Percentiles rank a stretch among this genome's conserved stretches.
These are phyloP conservation scores for Saturnispora ahearnii DNA, from an alignment of 805 yeast genomes.

Conservation along the genomic window DNA sequence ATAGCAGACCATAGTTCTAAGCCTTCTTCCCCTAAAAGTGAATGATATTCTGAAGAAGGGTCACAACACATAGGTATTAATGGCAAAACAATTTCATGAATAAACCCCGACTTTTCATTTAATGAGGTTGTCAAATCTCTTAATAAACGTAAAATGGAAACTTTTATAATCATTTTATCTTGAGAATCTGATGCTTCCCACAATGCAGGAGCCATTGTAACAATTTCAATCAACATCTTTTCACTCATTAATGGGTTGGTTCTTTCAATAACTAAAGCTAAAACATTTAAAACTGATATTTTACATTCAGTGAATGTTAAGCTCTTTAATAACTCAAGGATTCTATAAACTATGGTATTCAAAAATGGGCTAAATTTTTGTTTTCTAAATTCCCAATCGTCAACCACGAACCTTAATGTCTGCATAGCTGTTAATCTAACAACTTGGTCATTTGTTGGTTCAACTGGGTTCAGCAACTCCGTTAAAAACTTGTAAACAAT, in stretches of 20 bases:
- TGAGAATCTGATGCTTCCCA: conserved; percentile 56
- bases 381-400: conserved; percentile 81
- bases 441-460: conserved; percentile 55
- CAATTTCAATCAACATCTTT: conserved; percentile 40
- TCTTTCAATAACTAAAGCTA: conserved; percentile 53
- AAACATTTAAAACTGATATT: conserved; percentile 57
- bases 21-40: conserved; percentile 74
- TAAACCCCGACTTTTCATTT: conserved; percentile 39
- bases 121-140: conserved; percentile 48
- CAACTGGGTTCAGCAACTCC: conserved; percentile 33
- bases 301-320: conserved; percentile 66
- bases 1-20: conserved; percentile 73
- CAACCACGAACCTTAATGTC: conserved; percentile 58
- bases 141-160: conserved; percentile 45
- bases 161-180: conserved; percentile 40
- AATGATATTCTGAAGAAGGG: conserved; percentile 43
- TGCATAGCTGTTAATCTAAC: conserved; percentile 69
- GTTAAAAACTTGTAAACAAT: conserved; percentile 51
- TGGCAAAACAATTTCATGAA: conserved; percentile 54
- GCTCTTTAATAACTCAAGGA: conserved; percentile 41
- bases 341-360: conserved; percentile 38
- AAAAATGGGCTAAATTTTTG: conserved; percentile 58
- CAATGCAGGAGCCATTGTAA: conserved; percentile 52
- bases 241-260: conserved; percentile 55
- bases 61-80: conserved; percentile 55